Evolutionary conservation across 371 early-diverging fungal genomes (phyloP), one percentile per base, ranked within the genome.

Genomic region (Fennellomyces sp.): DNA sequence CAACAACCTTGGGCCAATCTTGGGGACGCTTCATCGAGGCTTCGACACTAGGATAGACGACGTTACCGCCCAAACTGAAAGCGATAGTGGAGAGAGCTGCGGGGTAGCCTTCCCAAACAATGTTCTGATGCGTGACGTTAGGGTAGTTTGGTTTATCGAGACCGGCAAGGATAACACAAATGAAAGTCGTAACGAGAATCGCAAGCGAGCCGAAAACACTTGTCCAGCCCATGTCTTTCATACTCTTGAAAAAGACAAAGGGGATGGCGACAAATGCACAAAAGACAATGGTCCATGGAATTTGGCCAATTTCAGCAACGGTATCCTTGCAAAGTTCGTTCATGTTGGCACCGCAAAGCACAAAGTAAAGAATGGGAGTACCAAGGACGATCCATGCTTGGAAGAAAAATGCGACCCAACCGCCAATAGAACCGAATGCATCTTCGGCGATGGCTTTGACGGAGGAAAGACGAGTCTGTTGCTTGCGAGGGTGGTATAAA

Each of bases 21-120:
- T 80, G 72, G 54, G 93, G 94, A 23, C 81, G 63, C 59, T 80
- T 78, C 94, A 96, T 93, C 28, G 91, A 88, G 26, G 84, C 83
- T 69, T 93, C 92, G 19, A 94, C 86, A 62, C 91, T 89, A 13
- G 93, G 91, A 52, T 88, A 92, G 51, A 92, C 83, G 23, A 89
- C 84, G 61, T 91, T 92, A 38, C 91, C 93, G 53, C 93, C 91
- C 56, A 88, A 91, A 64, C 84, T 82, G 65, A 91, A 89, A 48
- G 87, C 87, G 29, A 92, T 88, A 6, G 88, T 85, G 26, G 83
- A 78, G 2, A 87, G 59, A 1, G 88, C 79, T 7, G 78, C 63
- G 1, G 88, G 85, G 42, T 85, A 73, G 48, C 83, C 79, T 17
- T 75, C 63, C 69, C 76, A 77, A 26, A 81, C 75, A 33, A 76